Evolutionary conservation across 306 rosid species (phyloP).

Genomic region (Cucumis cinereus): DNA sequence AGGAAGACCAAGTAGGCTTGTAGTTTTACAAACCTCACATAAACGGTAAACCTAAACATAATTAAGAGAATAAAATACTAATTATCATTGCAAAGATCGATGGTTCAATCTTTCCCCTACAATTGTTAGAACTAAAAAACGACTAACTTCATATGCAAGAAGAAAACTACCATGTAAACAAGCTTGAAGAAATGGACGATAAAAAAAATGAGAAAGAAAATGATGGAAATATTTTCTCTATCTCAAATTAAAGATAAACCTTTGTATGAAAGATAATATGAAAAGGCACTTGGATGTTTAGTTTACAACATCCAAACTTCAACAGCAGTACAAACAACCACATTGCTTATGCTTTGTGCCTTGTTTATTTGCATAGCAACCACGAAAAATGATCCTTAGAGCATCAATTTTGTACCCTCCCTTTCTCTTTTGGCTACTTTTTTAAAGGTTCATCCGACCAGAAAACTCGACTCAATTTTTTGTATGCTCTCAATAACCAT

Average conservation of each 20-base stretch:
- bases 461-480: not conserved
- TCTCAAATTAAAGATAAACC: not conserved
- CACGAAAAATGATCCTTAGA: conserved; percentile 6
- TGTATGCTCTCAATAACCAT: conserved; percentile 9
- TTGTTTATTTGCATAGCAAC: conserved; percentile 5
- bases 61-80: too few species aligned
- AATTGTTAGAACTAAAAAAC: not conserved
- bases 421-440: not conserved
- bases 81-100: too few species aligned
- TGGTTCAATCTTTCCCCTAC: not conserved
- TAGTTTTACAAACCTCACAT: too few species aligned
- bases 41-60: too few species aligned
- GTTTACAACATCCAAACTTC: not conserved
- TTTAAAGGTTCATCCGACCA: conserved; percentile 1
- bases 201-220: not conserved
- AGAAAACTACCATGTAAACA: not conserved
- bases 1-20: not conserved
- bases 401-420: not conserved
- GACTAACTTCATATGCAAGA: too few species aligned
- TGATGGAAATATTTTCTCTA: not conserved
- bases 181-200: not conserved
- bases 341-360: not conserved
- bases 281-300: not conserved
- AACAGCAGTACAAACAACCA: not conserved
- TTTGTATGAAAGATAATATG: not conserved